Base-by-base conservation (phyloP, 2,329 filamentous ascomycete species). In the Capronia epimyces region DNA sequence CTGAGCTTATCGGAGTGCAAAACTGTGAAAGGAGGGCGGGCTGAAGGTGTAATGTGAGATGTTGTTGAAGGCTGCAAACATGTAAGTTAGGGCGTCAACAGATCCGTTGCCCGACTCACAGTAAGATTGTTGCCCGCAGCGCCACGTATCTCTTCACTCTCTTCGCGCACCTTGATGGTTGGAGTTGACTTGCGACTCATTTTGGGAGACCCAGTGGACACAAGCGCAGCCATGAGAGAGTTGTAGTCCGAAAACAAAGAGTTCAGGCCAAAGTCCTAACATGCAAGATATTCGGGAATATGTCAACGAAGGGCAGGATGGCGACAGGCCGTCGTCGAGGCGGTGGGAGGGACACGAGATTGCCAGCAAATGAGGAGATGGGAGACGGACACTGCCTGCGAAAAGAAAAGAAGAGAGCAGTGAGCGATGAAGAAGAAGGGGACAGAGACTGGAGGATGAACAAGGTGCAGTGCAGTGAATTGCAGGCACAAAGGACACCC, bases 21-120 rank as follows among this genome's bases (percentile, higher is more conserved):
- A 42, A 54, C 44, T 21, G 41, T 43, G 50, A 52, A 57, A 34
- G 49, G 43, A 25, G 49, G 29, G n/a, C 54, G 55, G 27, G 20
- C 48, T 15, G 32, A 43, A 10, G 43, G 27, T 8, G 46, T 15
- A 24, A 45, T 31, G 18, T 40, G 49, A 16, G 48, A 45, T 12
- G 36, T 53, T 25, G 44, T 41, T 43, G 58, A 47, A n/a, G 59
- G 69, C 71, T 70, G 72, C 71, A 56, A 56, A 41, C 32, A 40
- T 18, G 34, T 41, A 41, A 50, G 46, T 46, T 34, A 55, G 34
- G 37, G 10, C 4, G 39, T 42, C 20, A 1, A 42, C 13, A 42
- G 22, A 25, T 24, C 22, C 9, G 39, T 24, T 15, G n/a, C 18
- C 32, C 18, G 25, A 51, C 48, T 27, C 46, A 53, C 57, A 36